Base-by-base conservation (phyloP, 139 green algal genomes). In the Chlorella sp. region DNA sequence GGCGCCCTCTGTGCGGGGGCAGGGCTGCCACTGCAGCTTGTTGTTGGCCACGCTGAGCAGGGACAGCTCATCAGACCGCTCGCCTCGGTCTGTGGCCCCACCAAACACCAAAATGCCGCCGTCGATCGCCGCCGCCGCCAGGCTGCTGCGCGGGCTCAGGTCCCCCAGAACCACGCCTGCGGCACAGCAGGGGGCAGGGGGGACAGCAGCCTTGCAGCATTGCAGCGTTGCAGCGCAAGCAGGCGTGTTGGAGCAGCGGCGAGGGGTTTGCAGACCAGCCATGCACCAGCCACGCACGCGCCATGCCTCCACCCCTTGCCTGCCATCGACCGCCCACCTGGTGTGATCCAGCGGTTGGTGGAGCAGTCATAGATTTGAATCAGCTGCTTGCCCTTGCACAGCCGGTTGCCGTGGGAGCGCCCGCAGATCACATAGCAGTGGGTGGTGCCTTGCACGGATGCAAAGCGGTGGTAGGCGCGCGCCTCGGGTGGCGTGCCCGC, bases 401-500 rank as follows among this genome's bases (percentile, higher is more conserved):
- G 69, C 38, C 54, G 64, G 56, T 69, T 85, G 56, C 73, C 58
- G n/a, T 58, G 19, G 1, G 56, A 36, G 30, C 83, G 85, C 22
- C 85, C 85, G 28, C 36, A 41, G 20, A 85, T 8, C 6, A 65
- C 75, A 36, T 83, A 69, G 78, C 85, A 89, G 73, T 40, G 56
- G 40, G 64, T 28, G 3, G 79, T 80, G 19, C 41, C 51, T 2
- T 11, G 51, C 51, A 60, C 16, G 20, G 58, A 40, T 17, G 38
- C 44, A 48, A 86, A 86, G 24, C 79, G 14, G 48, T 87, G 80
- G 80, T 89, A 86, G 48, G 51, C 85, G 19, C 85, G 67, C n/a
- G 72, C 34, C 36, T 51, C 26, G 17, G 85, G 85, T 14, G 36
- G 36, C n/a, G 41, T n/a, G 73, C 80, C 80, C 1, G 51, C 48